Evolutionary conservation across 441 rosid genomes (phyloP), one percentile per base, ranked within the genome.

Genomic region (Erodium chrysanthum): DNA sequence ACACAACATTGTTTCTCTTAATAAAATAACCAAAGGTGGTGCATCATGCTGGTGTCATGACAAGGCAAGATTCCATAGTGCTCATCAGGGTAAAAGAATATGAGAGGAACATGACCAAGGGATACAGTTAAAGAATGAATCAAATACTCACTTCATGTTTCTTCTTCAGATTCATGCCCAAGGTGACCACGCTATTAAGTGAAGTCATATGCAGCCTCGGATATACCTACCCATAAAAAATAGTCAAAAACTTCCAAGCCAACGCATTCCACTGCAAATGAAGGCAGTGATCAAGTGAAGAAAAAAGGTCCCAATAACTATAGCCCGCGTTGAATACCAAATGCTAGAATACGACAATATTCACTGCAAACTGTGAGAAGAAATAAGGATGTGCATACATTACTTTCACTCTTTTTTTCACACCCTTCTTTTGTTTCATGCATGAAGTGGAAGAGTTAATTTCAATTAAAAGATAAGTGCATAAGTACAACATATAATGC

Each of bases 111-210:
- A 25, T 25, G 29, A 1, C 29, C 29, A 25, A 25, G 29, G 29
- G 29, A 25, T 25, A 25, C 29, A 3, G 3, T 25, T 25, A 25
- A 3, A 42, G 54, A 69, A 35, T 21, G 68, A 25, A 50, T 10
- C 22, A 65, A 64, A 21, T 14, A 72, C 75, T 70, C 73, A 92
- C 96, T 81, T 92, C 98, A 68, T 92, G 98, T 67, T 83, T 85
- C 75, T 92, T 90, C 91, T 92, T 90, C 67, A 75, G 33, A 82
- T 83, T 92, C 98, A 92, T 88, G 66, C 96, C 98, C 80, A 87
- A 96, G 15, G 86, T 70, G 71, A 92, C 92, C 64, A 90, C 96
- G 20, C 80, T 82, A 70, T 76, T 76, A 65, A 88, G 82, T 7
- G 90, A 74, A 27, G 74, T 76, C 71, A 76, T 63, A 40, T 75